Evolutionary conservation across 176 grass and related monocot species (phyloP).

Genomic region (Cenchrus purpureus): DNA sequence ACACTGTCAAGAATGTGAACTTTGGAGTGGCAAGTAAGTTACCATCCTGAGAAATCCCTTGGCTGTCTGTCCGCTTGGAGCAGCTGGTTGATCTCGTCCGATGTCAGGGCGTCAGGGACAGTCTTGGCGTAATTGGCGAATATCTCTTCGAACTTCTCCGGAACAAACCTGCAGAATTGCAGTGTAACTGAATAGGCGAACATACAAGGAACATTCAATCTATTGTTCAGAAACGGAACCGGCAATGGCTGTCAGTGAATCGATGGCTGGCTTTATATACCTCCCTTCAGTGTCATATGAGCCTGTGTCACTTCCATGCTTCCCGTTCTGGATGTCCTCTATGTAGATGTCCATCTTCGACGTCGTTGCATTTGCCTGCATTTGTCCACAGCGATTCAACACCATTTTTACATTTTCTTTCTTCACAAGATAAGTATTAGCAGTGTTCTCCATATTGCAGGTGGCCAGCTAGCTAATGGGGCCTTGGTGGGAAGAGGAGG

Average conservation of each 20-base stretch:
- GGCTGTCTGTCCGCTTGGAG: conserved; percentile 58
- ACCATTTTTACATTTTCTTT: not conserved
- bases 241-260: not conserved
- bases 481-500: too few relatives aligned
- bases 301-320: conserved; percentile 78
- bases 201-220: not conserved
- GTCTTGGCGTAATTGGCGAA: conserved; percentile 71
- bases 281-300: conserved; percentile 73
- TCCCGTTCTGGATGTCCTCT: conserved; percentile 79
- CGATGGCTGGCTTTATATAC: conserved; percentile 28
- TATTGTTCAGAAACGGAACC: not conserved
- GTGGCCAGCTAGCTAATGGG: too few relatives aligned
- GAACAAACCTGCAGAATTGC: conserved; percentile 61
- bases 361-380: conserved; percentile 58
- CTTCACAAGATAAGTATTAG: not conserved
- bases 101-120: conserved; percentile 62
- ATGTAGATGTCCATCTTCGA: conserved; percentile 64
- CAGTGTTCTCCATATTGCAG: not conserved
- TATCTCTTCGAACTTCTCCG: conserved; percentile 70
- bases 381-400: not conserved
- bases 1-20: too few relatives aligned
- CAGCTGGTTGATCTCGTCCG: conserved; percentile 60
- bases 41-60: conserved; percentile 61
- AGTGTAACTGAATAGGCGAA: not conserved
- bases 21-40: not conserved